These are phyloP conservation scores for Thelephora ganbajun DNA, from an alignment of 768 basidiomycete species.

Conservation along the genomic window DNA sequence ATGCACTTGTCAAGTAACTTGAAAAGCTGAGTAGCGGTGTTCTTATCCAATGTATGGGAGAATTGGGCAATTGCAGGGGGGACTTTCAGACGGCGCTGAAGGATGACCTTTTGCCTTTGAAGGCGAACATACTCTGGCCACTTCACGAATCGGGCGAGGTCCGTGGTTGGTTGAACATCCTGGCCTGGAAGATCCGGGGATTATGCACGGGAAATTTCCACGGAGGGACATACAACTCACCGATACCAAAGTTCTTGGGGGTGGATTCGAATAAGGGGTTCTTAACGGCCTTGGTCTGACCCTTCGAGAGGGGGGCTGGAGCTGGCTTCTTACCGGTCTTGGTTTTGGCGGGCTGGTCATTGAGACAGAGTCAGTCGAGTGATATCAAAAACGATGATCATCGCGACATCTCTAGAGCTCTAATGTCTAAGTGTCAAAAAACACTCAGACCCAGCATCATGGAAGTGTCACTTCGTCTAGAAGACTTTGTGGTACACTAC, in stretches of 20 bases:
- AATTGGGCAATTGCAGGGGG: constrained; percentile 98
- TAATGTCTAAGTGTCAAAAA: not conserved
- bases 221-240: constrained; percentile 27
- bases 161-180: constrained; percentile 79
- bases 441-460: not conserved
- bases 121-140: constrained; percentile 99
- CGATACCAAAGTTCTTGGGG: constrained; percentile 92
- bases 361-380: constrained; percentile 45
- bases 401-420: not conserved
- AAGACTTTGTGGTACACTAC: not conserved
- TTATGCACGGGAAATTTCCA: not conserved
- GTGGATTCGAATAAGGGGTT: constrained; percentile 92
- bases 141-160: constrained; percentile 95
- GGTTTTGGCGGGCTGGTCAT: constrained; percentile 77
- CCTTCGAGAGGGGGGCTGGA: constrained; percentile 68
- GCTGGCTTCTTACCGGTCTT: constrained; percentile 78
- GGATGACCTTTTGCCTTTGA: constrained; percentile 96
- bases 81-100: constrained; percentile 94
- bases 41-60: constrained; percentile 96
- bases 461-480: not conserved
- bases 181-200: constrained; percentile 44
- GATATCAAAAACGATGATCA: constrained; percentile 14
- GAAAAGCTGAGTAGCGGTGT: constrained; percentile 96
- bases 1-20: constrained; percentile 86
- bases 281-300: constrained; percentile 55